Percentiles rank a stretch among this genome's conserved stretches.
phyloP scores from a whole-genome alignment of 2,329 filamentous ascomycete genomes.

The Orbilia oligospora region DNA sequence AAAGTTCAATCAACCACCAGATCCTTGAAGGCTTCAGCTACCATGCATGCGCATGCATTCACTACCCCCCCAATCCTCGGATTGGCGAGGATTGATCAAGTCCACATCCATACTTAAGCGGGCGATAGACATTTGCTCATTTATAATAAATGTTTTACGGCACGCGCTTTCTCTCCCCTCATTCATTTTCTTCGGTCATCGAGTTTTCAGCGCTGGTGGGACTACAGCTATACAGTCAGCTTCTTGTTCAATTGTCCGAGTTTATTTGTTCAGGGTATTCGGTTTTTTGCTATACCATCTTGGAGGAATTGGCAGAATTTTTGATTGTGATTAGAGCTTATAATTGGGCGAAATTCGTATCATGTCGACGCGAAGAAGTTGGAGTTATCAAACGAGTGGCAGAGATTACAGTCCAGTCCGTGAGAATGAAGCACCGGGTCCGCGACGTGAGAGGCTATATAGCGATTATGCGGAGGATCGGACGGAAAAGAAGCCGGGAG shows the following conservation, averaged over 20 bases:
- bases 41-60: too few relatives aligned
- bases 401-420: too few relatives aligned
- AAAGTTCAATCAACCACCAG: neutral
- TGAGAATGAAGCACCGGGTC: too few relatives aligned
- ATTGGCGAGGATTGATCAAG: neutral
- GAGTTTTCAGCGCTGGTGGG: neutral
- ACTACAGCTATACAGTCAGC: neutral
- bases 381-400: too few relatives aligned
- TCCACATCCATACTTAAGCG: neutral
- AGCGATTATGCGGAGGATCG: too few relatives aligned
- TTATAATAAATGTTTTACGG: neutral
- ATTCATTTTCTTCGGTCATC: neutral
- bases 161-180: neutral
- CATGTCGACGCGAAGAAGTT: too few relatives aligned
- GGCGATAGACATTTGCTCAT: neutral
- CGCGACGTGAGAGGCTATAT: too few relatives aligned
- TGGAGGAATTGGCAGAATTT: too few relatives aligned
- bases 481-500: too few relatives aligned
- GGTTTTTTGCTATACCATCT: neutral
- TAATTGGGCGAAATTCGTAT: too few relatives aligned
- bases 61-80: neutral
- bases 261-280: neutral
- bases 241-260: too few relatives aligned
- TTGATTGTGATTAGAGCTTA: too few relatives aligned
- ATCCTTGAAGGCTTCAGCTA: constrained; percentile 6